Base-by-base conservation (phyloP, 2,329 filamentous ascomycete genomes). In the Neurospora crassa region DNA sequence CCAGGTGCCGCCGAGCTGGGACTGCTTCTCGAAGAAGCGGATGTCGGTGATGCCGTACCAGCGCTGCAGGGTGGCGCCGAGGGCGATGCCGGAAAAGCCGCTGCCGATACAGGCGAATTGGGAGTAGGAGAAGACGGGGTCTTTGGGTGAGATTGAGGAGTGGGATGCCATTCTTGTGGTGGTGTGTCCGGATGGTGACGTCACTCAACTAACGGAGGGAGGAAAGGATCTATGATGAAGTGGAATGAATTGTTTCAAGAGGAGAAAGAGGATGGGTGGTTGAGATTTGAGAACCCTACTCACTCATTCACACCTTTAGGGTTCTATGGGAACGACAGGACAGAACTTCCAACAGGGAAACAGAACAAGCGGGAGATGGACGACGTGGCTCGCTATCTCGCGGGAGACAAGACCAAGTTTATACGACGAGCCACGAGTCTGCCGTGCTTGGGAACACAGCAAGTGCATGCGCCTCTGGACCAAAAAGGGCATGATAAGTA, bases 1-100 rank as follows among this genome's bases (percentile, higher is more conserved):
- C 89, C 89, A 91, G 1, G 89, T 90, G 8, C 89, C 89, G 41
- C 89, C 89, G 63, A 90, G 82, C 3, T 84, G 84, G 4, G 82
- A 79, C 72, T 88, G 82, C 14, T 86, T 82, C 34, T 91, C 89
- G 72, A 90, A 90, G 76, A 91, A 83, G 40, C 82, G 81, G 74
- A 91, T 84, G 72, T 90, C 87, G 73, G 85, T 84, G 70, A 88
- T 88, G 40, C 83, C 84, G 59, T 90, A 83, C 78, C 84, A 84
- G 20, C 86, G 80, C 75, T 88, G 86, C 69, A 91, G 78, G 34
- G 85, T 85, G 59, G 86, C 88, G 8, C 85, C 89, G 76, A 90
- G 84, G 2, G 86, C 87, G 70, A 91, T 88, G 24, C 85, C 89
- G 0, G 88, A 89, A 75, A 89, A 86, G 14, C 89, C 89, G 1